Base-by-base conservation (phyloP, 75 land plant species). In the Sequoia sempervirens region DNA sequence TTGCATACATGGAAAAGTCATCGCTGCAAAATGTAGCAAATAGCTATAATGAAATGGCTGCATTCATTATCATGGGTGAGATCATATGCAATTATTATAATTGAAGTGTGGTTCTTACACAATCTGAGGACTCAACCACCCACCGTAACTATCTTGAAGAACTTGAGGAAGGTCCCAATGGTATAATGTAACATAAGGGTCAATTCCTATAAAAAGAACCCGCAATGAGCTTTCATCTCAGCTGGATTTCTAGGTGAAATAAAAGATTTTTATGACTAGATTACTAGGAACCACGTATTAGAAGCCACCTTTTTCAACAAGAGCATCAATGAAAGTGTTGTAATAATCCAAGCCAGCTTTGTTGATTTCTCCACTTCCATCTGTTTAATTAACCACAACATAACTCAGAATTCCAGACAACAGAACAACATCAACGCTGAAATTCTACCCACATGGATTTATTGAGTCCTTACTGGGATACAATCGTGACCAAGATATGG, bases 91-190 rank as follows among this genome's bases (percentile, higher is more conserved):
- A 37, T 13, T 15, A 43, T 8, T 80, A 38, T 38, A 80, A 38
- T 43, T 80, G 43, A 32, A 64, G 46, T 81, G 41, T 32, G 28
- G 50, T 45, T 50, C 88, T 83, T 91, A 92, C 94, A 86, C 80
- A 11, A 87, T 58, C 73, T 86, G 47, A 15, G 92, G 87, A 83
- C 88, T 89, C 61, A 92, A 84, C 94, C 94, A 92, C 3, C 83
- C 88, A 78, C 86, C 88, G 83, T 85, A 89, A 66, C 75, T 61
- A 53, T 92, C 91, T 82, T 92, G 88, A 46, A 92, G 89, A 75
- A 86, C 88, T 80, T 90, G 94, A 80, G 94, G 94, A 47, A 89
- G 80, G 40, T 92, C 94, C 88, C 84, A 92, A 46, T 92, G 94
- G 36, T 83, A 84, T 56, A 92, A 61, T 54, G 92, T 91, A 14